Evolutionary conservation across 345 rosid species (phyloP).

Genomic region (Anacardium occidentale): DNA sequence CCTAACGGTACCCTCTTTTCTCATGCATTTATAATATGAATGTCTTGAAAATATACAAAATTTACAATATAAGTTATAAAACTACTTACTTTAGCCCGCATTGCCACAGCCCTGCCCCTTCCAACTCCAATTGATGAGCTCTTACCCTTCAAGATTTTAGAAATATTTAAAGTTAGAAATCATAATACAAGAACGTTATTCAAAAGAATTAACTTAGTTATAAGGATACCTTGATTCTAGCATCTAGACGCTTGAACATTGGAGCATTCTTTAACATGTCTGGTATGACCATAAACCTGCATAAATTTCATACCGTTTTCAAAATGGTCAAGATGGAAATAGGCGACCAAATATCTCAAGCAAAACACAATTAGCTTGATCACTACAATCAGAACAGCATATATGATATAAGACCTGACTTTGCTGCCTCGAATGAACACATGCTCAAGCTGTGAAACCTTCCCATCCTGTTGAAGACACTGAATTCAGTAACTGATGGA

Average conservation of each 20-base stretch:
- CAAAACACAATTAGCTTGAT: neutral
- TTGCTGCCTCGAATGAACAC: constrained; percentile 95
- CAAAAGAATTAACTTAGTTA: constrained; percentile 4
- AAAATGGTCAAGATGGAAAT: neutral
- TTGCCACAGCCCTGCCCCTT: constrained; percentile 85
- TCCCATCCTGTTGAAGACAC: constrained; percentile 69
- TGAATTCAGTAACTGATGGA: neutral
- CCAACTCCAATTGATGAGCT: constrained; percentile 84
- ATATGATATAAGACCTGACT: constrained; percentile 64
- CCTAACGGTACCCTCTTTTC: neutral
- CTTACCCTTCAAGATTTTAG: constrained; percentile 67
- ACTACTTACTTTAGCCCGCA: constrained; percentile 81
- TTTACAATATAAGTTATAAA: too few relatives aligned
- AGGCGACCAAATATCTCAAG: neutral
- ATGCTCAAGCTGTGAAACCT: constrained; percentile 96
- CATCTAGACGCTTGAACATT: constrained; percentile 91
- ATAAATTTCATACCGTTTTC: constrained; percentile 15
- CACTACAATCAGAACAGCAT: neutral
- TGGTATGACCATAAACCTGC: constrained; percentile 98
- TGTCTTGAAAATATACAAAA: too few relatives aligned
- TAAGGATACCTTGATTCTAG: constrained; percentile 69
- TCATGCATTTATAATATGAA: neutral
- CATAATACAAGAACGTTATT: neutral
- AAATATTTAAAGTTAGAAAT: constrained; percentile 11
- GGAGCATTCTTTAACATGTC: constrained; percentile 99